Evolutionary conservation across 345 rosid species (phyloP).

Genomic region (Citrus unshiu): DNA sequence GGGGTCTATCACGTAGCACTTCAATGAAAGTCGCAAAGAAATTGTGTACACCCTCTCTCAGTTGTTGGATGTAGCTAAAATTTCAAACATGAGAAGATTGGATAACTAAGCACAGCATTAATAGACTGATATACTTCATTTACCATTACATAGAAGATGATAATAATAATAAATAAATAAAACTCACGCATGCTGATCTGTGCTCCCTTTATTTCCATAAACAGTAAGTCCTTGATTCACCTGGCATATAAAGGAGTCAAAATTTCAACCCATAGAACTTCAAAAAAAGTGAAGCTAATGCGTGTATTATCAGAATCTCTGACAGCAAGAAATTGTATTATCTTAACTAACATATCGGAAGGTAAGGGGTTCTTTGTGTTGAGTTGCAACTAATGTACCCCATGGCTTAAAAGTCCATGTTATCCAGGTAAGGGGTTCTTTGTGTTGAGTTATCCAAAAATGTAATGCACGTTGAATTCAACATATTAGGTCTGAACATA

Average conservation of each 20-base stretch:
- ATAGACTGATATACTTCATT: not conserved
- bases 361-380: not conserved
- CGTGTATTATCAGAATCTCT: not conserved
- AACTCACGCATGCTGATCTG: conserved; percentile 99
- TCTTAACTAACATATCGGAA: not conserved
- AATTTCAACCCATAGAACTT: not conserved
- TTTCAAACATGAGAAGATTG: conserved; percentile 7
- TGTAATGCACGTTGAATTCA: not conserved
- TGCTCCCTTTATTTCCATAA: conserved; percentile 99
- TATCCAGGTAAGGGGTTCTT: too few relatives aligned
- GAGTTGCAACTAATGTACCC: not conserved
- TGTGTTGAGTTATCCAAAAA: too few relatives aligned
- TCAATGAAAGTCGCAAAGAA: conserved; percentile 96
- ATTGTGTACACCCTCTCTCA: conserved; percentile 98
- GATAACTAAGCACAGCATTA: not conserved
- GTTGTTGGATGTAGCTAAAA: conserved; percentile 88
- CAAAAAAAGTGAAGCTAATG: not conserved
- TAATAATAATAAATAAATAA: not conserved
- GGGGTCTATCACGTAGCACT: conserved; percentile 91
- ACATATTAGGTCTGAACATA: not conserved
- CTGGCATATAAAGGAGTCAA: conserved; percentile 38
- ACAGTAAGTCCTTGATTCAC: conserved; percentile 96
- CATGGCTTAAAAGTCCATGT: not conserved
- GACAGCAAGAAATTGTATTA: not conserved
- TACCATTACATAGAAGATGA: too few relatives aligned